Conservation (phyloP, 306 rosid species). For the Pterocarpus santalinus region DNA sequence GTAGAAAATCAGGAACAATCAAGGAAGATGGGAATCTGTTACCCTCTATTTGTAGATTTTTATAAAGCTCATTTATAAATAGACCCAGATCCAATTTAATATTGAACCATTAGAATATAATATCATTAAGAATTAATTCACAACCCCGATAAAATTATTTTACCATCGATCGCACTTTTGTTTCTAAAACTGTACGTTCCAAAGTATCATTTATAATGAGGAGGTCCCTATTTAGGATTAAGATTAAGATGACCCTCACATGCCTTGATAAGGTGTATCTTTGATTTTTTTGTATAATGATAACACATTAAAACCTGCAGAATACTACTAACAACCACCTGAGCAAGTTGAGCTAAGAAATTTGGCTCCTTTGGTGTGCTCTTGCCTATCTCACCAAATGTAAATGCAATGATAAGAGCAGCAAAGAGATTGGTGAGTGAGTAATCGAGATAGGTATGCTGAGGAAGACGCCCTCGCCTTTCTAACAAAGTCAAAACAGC, state of each 20-base stretch:
- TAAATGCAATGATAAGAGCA: slow-evolving; percentile 78
- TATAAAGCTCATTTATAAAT: background rate
- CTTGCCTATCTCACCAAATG: slow-evolving; percentile 83
- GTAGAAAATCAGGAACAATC: no score
- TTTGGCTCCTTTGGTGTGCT: slow-evolving; percentile 65
- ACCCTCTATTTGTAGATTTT: slow-evolving; percentile 6
- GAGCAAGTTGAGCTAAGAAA: slow-evolving; percentile 77
- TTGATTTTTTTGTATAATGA: background rate
- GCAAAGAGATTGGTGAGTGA: slow-evolving; percentile 88
- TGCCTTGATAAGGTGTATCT: background rate
- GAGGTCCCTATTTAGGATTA: background rate
- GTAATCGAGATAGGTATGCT: slow-evolving; percentile 93
- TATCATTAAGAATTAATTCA: slow-evolving; percentile 2
- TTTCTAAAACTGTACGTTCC: slow-evolving; percentile 8
- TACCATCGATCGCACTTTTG: background rate
- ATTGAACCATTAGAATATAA: background rate
- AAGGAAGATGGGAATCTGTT: background rate
- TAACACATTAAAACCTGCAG: slow-evolving; percentile 17
- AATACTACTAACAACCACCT: slow-evolving; percentile 55
- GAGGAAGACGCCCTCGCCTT: slow-evolving; percentile 94
- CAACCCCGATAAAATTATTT: background rate
- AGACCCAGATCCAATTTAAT: background rate
- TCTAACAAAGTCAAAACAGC: slow-evolving; percentile 81
- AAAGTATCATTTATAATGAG: background rate
- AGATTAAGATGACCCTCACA: background rate